Conservation (phyloP, 441 rosid species). For the Adansonia grandidieri region DNA sequence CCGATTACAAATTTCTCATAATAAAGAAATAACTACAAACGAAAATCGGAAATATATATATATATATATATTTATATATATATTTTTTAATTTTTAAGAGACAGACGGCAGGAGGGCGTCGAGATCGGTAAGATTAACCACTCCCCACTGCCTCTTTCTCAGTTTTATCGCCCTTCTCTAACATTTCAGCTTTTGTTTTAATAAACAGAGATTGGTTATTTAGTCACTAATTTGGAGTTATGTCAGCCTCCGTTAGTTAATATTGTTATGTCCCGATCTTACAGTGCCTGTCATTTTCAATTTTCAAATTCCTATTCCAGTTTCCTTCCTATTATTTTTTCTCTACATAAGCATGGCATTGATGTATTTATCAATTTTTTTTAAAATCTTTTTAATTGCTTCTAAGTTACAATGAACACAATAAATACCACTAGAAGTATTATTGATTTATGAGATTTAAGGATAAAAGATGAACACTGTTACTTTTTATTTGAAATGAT, state of each 20-base stretch:
- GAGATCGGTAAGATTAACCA: constrained; percentile 42
- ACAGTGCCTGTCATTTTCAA: neutral
- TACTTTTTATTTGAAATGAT: neutral
- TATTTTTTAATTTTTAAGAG: neutral
- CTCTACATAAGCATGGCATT: constrained; percentile 10
- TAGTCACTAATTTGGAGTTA: constrained; percentile 11
- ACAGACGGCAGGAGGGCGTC: constrained; percentile 45
- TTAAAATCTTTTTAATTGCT: neutral
- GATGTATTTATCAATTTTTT: neutral
- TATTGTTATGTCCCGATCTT: neutral
- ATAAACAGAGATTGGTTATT: neutral
- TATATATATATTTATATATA: too few species aligned
- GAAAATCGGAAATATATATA: neutral
- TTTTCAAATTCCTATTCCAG: neutral
- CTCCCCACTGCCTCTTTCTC: constrained; percentile 18
- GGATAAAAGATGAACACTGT: constrained; percentile 2
- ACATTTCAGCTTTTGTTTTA: neutral
- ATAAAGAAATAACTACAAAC: neutral
- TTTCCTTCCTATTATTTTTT: neutral
- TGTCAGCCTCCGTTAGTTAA: neutral
- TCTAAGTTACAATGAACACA: neutral
- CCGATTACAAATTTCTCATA: neutral
- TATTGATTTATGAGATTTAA: constrained; percentile 23
- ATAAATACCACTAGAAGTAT: neutral
- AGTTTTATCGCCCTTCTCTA: neutral